Conservation (phyloP, 768 basidiomycete genomes). For the Leccinellum albellum region DNA sequence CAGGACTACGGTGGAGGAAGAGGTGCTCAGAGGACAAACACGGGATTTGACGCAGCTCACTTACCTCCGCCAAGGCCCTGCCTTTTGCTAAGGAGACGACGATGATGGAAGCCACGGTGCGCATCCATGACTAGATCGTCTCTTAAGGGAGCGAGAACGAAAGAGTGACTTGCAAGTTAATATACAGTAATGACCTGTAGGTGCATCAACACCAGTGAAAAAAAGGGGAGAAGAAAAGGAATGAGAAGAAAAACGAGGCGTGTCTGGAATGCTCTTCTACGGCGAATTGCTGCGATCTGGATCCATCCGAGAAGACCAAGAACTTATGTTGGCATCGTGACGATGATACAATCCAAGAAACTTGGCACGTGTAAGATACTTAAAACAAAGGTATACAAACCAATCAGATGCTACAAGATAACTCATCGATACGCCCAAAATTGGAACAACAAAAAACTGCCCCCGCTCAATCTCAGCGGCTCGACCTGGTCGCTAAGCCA, state of each 20-base stretch:
- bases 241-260: neutral
- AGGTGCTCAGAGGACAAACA: neutral
- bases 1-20: conserved; percentile 6
- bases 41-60: conserved; percentile 1
- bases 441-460: neutral
- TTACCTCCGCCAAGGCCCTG: conserved; percentile 30
- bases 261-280: conserved; percentile 10
- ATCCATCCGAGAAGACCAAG: neutral
- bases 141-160: conserved; percentile 16
- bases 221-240: neutral
- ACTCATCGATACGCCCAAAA: neutral
- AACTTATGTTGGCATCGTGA: conserved; percentile 31
- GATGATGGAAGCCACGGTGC: conserved; percentile 12
- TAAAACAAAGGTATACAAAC: conserved; percentile 1
- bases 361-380: neutral
- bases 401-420: conserved; percentile 9
- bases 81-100: conserved; percentile 19
- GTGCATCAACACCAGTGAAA: conserved; percentile 8
- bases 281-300: conserved; percentile 4
- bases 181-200: neutral
- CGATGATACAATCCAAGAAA: conserved; percentile 1
- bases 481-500: conserved; percentile 33
- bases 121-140: conserved; percentile 20
- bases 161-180: conserved; percentile 20
- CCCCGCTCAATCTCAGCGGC: conserved; percentile 24